Conservation (phyloP, 2,329 filamentous ascomycete genomes). For the Apiospora pterosperma region DNA sequence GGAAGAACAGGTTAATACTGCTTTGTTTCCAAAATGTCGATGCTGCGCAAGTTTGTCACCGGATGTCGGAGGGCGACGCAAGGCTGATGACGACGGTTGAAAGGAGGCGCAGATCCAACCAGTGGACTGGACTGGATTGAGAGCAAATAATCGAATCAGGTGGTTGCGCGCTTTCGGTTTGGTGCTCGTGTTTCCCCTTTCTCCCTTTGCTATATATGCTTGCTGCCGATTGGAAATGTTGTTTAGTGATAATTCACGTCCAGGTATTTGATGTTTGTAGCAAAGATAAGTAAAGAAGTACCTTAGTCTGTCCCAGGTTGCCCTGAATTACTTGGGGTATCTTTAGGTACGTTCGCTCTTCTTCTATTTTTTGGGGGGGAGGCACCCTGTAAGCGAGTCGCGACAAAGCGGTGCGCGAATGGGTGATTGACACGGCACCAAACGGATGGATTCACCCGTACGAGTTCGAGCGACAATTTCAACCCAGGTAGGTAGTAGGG, state of each 20-base stretch:
- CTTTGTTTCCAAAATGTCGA: background rate
- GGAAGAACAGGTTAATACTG: background rate
- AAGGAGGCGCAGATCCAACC: background rate
- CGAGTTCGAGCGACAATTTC: background rate
- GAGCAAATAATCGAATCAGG: background rate
- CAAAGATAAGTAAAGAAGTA: no score
- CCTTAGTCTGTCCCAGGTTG: background rate
- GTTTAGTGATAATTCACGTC: background rate
- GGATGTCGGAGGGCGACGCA: background rate
- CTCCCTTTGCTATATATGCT: background rate
- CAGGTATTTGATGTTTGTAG: background rate
- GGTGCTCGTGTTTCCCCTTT: background rate
- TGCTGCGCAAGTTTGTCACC: background rate
- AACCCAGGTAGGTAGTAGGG: no score
- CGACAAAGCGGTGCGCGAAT: background rate
- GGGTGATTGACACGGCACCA: background rate
- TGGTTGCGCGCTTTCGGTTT: background rate
- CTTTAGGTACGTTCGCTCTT: background rate
- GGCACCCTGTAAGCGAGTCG: background rate
- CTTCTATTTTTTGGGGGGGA: background rate
- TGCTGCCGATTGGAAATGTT: background rate
- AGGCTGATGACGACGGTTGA: slow-evolving; percentile 1
- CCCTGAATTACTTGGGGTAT: background rate
- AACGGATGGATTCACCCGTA: background rate
- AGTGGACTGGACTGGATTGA: background rate